Percentiles rank a stretch among this genome's conserved stretches.
These are phyloP conservation scores for Lindgomyces ingoldianus DNA, from an alignment of 495 filamentous ascomycete species.

Conservation along the genomic window DNA sequence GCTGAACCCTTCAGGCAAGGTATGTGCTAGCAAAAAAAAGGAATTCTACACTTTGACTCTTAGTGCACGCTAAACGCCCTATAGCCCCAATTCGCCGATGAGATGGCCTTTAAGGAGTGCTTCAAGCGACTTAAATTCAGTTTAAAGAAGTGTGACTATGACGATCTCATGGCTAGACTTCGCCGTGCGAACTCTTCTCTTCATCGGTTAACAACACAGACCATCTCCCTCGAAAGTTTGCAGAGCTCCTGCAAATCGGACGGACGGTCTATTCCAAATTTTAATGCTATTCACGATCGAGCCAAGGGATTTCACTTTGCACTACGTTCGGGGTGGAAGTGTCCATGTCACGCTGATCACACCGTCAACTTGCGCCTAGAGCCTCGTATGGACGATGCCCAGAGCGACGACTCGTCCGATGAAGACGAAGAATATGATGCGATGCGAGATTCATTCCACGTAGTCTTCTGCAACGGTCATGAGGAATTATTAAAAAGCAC, in stretches of 20 bases:
- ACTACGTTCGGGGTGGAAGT: slow-evolving; percentile 23
- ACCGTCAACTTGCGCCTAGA: slow-evolving; percentile 24
- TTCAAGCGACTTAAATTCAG: slow-evolving; percentile 28
- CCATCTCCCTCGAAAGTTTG: slow-evolving; percentile 13
- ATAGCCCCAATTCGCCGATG: slow-evolving; percentile 29
- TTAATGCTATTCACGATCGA: slow-evolving; percentile 18
- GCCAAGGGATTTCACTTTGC: slow-evolving; percentile 23
- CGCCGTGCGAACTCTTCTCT: slow-evolving; percentile 21
- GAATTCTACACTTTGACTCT: no score
- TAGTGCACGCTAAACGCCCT: no score
- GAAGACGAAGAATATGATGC: slow-evolving; percentile 9
- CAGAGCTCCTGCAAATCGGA: slow-evolving; percentile 3
- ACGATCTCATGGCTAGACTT: slow-evolving; percentile 17
- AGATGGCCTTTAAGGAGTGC: slow-evolving; percentile 19
- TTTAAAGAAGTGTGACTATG: slow-evolving; percentile 25
- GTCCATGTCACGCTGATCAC: slow-evolving; percentile 29
- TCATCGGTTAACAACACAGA: slow-evolving; percentile 26
- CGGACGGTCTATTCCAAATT: slow-evolving; percentile 10
- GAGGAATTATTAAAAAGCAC: not conserved
- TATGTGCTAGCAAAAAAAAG: no score
- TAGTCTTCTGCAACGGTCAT: slow-evolving; percentile 24
- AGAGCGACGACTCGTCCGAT: slow-evolving; percentile 14
- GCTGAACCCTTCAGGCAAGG: slow-evolving; percentile 22
- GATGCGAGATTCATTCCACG: slow-evolving; percentile 26
- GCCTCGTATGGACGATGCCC: slow-evolving; percentile 15